Evolutionary conservation across 495 filamentous ascomycete species (phyloP).

Genomic region (Xylaria acuta): DNA sequence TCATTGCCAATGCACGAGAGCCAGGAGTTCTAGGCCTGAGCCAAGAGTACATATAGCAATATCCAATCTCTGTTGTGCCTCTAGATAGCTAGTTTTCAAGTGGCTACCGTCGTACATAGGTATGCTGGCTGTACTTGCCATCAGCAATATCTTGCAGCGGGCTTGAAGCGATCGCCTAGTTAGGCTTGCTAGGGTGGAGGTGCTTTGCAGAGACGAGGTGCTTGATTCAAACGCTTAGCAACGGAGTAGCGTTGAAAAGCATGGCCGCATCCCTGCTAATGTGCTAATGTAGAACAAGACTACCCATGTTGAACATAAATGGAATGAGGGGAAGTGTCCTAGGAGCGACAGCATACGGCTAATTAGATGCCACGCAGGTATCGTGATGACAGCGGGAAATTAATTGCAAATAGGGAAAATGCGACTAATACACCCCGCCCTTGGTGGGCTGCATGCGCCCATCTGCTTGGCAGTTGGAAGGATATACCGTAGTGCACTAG

Average conservation of each 20-base stretch:
- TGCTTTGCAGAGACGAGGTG: background rate
- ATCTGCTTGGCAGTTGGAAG: conserved; percentile 2
- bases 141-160: background rate
- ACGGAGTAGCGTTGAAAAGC: background rate
- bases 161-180: conserved; percentile 6
- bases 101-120: background rate
- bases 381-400: conserved; percentile 12
- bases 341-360: conserved; percentile 4
- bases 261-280: background rate
- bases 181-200: background rate
- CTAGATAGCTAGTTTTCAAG: background rate
- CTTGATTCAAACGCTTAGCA: conserved; percentile 5
- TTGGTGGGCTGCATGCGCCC: background rate
- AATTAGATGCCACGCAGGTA: conserved; percentile 15
- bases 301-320: conserved; percentile 8
- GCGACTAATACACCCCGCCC: background rate
- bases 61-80: background rate
- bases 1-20: background rate
- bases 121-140: conserved; percentile 8
- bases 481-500: background rate
- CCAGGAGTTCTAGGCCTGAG: background rate
- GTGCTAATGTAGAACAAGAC: conserved; percentile 6
- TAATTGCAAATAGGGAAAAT: conserved; percentile 19
- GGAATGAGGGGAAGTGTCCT: conserved; percentile 15
- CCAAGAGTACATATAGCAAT: background rate